Percentiles rank a stretch among this genome's conserved stretches.
Conservation (phyloP, 2,329 filamentous ascomycete genomes). For the Dryadomyces sulphureus region DNA sequence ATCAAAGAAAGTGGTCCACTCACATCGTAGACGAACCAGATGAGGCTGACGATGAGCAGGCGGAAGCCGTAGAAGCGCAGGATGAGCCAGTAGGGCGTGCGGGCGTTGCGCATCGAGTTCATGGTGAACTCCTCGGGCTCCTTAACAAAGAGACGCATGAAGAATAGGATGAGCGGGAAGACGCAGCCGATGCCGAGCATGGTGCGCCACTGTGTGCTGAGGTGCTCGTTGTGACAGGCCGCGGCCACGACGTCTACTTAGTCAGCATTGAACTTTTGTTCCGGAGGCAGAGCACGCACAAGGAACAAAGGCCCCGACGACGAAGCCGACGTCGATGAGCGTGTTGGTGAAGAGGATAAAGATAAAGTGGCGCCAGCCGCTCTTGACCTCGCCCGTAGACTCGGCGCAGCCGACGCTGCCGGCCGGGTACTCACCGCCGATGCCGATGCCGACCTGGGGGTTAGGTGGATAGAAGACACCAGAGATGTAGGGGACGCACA, state of each 20-base stretch:
- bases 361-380: constrained; percentile 74
- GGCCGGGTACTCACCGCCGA: constrained; percentile 68
- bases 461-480: neutral
- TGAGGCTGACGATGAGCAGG: constrained; percentile 51
- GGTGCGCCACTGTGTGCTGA: constrained; percentile 67
- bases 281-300: constrained; percentile 15
- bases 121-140: constrained; percentile 67
- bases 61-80: constrained; percentile 59
- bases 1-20: neutral
- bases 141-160: constrained; percentile 55
- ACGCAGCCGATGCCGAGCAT: constrained; percentile 64
- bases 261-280: neutral
- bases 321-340: constrained; percentile 48
- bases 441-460: constrained; percentile 50
- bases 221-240: constrained; percentile 43
- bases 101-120: constrained; percentile 49
- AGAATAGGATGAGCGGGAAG: constrained; percentile 59
- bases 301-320: constrained; percentile 65
- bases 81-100: constrained; percentile 40
- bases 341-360: constrained; percentile 47
- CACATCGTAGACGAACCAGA: constrained; percentile 72
- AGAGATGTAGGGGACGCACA: constrained; percentile 23
- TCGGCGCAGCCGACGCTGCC: constrained; percentile 77
- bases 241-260: constrained; percentile 32
- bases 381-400: constrained; percentile 66